phyloP scores from a whole-genome alignment of 1,284 basidiomycete genomes.

The Melampsora americana region DNA sequence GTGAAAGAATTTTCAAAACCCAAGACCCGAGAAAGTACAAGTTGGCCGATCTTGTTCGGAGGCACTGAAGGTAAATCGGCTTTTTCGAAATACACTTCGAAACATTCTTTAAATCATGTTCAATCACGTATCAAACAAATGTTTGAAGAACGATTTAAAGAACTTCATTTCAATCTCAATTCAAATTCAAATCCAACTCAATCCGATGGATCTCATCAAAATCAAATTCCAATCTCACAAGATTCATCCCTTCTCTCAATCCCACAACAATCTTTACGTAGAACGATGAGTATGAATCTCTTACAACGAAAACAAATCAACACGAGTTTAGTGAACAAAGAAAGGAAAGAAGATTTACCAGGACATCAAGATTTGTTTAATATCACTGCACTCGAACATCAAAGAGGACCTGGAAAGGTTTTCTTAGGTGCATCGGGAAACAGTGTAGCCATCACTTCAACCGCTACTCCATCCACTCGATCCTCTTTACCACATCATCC shows the following conservation, averaged over 20 bases:
- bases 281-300: conserved; percentile 39
- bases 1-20: conserved; percentile 59
- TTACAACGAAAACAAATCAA: conserved; percentile 34
- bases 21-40: conserved; percentile 53
- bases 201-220: too few relatives aligned
- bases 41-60: conserved; percentile 60
- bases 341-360: neutral
- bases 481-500: conserved; percentile 45
- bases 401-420: conserved; percentile 56
- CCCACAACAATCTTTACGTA: conserved; percentile 15
- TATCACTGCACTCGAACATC: conserved; percentile 52
- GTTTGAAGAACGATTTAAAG: conserved; percentile 22
- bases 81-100: conserved; percentile 23
- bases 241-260: neutral
- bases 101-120: conserved; percentile 22
- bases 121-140: conserved; percentile 21
- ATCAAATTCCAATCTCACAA: neutral
- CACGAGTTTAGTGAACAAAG: conserved; percentile 1
- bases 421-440: conserved; percentile 91
- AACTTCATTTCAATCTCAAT: conserved; percentile 53
- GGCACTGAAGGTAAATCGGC: conserved; percentile 40
- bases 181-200: neutral
- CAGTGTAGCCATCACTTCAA: conserved; percentile 85
- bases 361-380: conserved; percentile 20
- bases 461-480: conserved; percentile 68